Base-by-base conservation (phyloP, 2,329 filamentous ascomycete species). In the Podosphaera aphanis region DNA sequence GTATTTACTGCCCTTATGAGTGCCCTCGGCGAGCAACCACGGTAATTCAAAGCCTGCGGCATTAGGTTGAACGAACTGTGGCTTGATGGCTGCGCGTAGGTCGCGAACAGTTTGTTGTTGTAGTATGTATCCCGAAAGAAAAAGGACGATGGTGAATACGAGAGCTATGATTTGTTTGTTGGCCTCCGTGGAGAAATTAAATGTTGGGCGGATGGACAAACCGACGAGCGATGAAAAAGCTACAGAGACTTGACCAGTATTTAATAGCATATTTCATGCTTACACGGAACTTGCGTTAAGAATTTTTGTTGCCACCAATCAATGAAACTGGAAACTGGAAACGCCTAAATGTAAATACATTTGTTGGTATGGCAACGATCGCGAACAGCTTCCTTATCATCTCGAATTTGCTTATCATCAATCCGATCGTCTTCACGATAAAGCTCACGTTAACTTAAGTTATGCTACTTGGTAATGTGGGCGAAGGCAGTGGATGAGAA, bases 21-120 rank as follows among this genome's bases (percentile, higher is more conserved):
- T 20, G 3, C 16, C 18, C 10, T 49, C 50, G 31, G 53, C 49
- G 7, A 52, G 48, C 13, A 44, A 33, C 29, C 54, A 52, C 13
- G 50, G 54, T 2, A 55, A 51, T 40, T 52, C 51, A 8, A 53
- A 21, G 43, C 52, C 49, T 29, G 42, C 39, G 21, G 46, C 40
- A 2, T 45, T 47, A 5, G 48, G 40, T 16, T 47, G 33, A 21
- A 51, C 37, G 2, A 55, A 47, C 44, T 56, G 52, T 4, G 57
- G 57, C 47, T 55, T 55, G 55, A 93, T 78, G 16, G 81, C 81
- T 47, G 69, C 66, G 55, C 88, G 81, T 27, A 94, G 70, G 54
- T 79, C 78, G 50, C 71, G 73, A 3, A 93, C 73, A 0, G 84
- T 90, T 55, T 83, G 75, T 61, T 94, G 86, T 57, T 94, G 86